Evolutionary conservation across 2,329 filamentous ascomycete species (phyloP).

Genomic region (Penicillium sp.): DNA sequence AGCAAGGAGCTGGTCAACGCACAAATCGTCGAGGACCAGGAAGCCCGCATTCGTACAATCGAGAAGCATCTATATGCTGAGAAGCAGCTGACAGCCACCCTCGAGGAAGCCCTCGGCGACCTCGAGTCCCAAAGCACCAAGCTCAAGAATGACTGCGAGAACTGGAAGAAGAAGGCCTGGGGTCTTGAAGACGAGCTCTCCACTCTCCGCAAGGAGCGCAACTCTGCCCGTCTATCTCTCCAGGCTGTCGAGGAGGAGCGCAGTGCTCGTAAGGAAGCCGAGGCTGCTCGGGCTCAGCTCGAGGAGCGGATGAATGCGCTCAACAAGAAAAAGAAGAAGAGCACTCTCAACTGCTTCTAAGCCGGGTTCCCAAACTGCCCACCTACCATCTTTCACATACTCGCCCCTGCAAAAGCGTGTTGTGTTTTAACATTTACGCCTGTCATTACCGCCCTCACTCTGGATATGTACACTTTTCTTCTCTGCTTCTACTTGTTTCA

Average conservation of each 20-base stretch:
- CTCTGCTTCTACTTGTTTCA: constrained; percentile 24
- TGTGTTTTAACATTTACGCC: constrained; percentile 19
- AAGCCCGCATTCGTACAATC: constrained; percentile 90
- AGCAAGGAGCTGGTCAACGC: constrained; percentile 81
- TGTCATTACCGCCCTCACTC: constrained; percentile 22
- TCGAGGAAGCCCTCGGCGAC: constrained; percentile 94
- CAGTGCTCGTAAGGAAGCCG: constrained; percentile 87
- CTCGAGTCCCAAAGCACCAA: constrained; percentile 91
- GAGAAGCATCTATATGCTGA: constrained; percentile 96
- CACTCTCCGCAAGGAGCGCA: constrained; percentile 63
- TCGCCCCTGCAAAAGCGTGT: constrained; percentile 26
- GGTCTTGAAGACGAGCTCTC: constrained; percentile 70
- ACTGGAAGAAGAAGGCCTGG: constrained; percentile 84
- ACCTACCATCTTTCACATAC: constrained; percentile 11
- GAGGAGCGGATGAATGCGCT: constrained; percentile 95
- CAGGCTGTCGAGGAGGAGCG: constrained; percentile 96
- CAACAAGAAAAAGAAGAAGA: constrained; percentile 90
- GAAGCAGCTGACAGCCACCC: constrained; percentile 91
- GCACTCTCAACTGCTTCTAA: constrained; percentile 98
- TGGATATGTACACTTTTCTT: constrained; percentile 27
- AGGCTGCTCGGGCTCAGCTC: constrained; percentile 84
- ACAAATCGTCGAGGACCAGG: constrained; percentile 92
- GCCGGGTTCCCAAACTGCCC: neutral
- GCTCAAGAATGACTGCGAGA: constrained; percentile 87
- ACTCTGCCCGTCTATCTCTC: constrained; percentile 68